Percentiles rank a stretch among this genome's conserved stretches.
Evolutionary conservation across 805 yeast genomes (phyloP).

Genomic region (Monosporozyma aerobia): DNA sequence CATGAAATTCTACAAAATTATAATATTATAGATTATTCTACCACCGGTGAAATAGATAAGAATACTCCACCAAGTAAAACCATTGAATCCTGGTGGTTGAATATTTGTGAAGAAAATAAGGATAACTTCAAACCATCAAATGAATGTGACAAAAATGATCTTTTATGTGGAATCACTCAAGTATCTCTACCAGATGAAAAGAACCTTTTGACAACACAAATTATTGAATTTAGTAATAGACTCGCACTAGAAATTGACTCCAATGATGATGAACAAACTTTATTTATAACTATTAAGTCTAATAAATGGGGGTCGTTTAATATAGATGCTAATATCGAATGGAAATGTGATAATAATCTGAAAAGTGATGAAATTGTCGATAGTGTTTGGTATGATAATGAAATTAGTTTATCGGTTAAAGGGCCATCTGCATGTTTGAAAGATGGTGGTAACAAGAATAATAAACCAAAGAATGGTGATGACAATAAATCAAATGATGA

Average conservation of each 20-base stretch:
- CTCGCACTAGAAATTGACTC: conserved; percentile 23
- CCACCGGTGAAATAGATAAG: conserved; percentile 32
- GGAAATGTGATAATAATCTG: conserved; percentile 39
- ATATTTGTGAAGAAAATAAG: conserved; percentile 47
- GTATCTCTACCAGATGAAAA: conserved; percentile 41
- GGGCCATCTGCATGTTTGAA: conserved; percentile 41
- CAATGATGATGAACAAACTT: conserved; percentile 21
- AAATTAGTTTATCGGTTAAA: conserved; percentile 23
- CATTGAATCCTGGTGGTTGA: conserved; percentile 55
- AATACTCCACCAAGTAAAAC: conserved; percentile 77
- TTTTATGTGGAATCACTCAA: conserved; percentile 66
- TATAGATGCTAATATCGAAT: conserved; percentile 39
- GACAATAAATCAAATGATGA: conserved; percentile 18
- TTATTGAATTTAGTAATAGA: conserved; percentile 43
- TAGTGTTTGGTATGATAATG: conserved; percentile 19
- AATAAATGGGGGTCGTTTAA: conserved; percentile 63
- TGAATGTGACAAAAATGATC: conserved; percentile 62
- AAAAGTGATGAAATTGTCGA: conserved; percentile 24
- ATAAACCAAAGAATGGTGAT: conserved; percentile 12
- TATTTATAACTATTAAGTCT: conserved; percentile 38
- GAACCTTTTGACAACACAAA: conserved; percentile 44
- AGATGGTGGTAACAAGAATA: conserved; percentile 18
- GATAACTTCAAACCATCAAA: conserved; percentile 29
- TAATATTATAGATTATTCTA: conserved; percentile 29
- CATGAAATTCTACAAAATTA: conserved; percentile 20